Evolutionary conservation across 371 early-diverging fungal genomes (phyloP), one percentile per base, ranked within the genome.

Genomic region (Mucor indicus): DNA sequence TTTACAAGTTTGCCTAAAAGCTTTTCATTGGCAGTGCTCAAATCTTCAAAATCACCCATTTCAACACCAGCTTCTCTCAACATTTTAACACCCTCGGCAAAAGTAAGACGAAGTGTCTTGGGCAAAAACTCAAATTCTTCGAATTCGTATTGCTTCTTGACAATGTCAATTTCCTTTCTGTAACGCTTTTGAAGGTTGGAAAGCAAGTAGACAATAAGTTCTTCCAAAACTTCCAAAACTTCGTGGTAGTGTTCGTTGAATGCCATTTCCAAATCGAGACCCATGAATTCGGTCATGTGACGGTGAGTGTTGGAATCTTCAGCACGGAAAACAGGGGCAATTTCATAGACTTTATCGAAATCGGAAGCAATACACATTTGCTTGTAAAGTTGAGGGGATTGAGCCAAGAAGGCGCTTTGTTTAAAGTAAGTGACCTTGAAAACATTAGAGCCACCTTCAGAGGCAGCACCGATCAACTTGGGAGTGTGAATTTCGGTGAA

Each of bases 221-320:
- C 85, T 67, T 92, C 98, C 38, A 99, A 79, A 32, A 80, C 69
- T 45, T 95, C 88, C 53, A 99, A 75, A 19, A 98, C 88, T 80
- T 99, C 98, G 56, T 96, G 94, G 76, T 99, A 99, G 64, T 96
- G 95, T 69, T 93, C 95, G 50, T 93, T 86, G 67, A 99, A 93
- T 9, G 98, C 93, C 98, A 98, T 99, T 74, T 99, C 99, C 73
- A 99, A 68, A 92, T 99, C 99, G 50, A 99, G 88, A 39, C 99
- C 99, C 29, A 95, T 86, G 78, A 98, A 99, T 72, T 99, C 99
- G 57, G 98, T 98, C 92, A 99, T 91, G 74, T 99, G 99, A 35
- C 99, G 87, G 69, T 97, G 98, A 15, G 99, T 99, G 71, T 93
- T 90, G 36, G 98, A 93, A 79, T 99, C 89, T 68, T 99, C 99